Percentiles rank a stretch among this genome's conserved stretches.
Conservation (phyloP, 2,329 filamentous ascomycete species). For the Aspergillus sp. region DNA sequence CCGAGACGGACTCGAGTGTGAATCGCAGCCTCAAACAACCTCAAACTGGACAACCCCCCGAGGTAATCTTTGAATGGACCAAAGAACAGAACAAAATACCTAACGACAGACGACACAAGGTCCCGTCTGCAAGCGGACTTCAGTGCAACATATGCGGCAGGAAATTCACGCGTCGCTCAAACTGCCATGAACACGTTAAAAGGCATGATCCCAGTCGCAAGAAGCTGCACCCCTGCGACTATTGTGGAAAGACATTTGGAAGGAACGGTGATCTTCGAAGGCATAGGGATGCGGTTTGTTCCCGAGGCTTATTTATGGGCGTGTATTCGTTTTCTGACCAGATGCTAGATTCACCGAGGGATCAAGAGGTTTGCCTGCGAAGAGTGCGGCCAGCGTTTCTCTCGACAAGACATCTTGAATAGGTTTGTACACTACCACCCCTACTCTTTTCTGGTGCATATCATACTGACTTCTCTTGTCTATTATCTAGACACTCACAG, state of each 20-base stretch:
- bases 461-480: too few species aligned
- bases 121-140: slow-evolving; percentile 58
- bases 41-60: not conserved
- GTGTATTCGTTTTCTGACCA: slow-evolving; percentile 47
- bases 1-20: slow-evolving; percentile 1
- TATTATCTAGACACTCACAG: not conserved
- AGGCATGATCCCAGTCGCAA: slow-evolving; percentile 74
- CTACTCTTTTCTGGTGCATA: too few species aligned
- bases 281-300: slow-evolving; percentile 43
- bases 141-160: slow-evolving; percentile 75
- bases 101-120: slow-evolving; percentile 15
- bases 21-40: not conserved
- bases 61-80: slow-evolving; percentile 12
- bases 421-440: slow-evolving; percentile 53
- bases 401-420: slow-evolving; percentile 77
- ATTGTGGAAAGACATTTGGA: slow-evolving; percentile 74
- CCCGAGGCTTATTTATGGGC: slow-evolving; percentile 36
- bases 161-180: slow-evolving; percentile 79
- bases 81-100: slow-evolving; percentile 3
- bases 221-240: slow-evolving; percentile 68
- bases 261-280: slow-evolving; percentile 74
- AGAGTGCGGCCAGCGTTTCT: slow-evolving; percentile 70
- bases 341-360: slow-evolving; percentile 67
- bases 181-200: slow-evolving; percentile 82
- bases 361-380: slow-evolving; percentile 68